These are phyloP conservation scores for Phytophthora rubi DNA, from an alignment of 352 stramenopile genomes.

Conservation along the genomic window DNA sequence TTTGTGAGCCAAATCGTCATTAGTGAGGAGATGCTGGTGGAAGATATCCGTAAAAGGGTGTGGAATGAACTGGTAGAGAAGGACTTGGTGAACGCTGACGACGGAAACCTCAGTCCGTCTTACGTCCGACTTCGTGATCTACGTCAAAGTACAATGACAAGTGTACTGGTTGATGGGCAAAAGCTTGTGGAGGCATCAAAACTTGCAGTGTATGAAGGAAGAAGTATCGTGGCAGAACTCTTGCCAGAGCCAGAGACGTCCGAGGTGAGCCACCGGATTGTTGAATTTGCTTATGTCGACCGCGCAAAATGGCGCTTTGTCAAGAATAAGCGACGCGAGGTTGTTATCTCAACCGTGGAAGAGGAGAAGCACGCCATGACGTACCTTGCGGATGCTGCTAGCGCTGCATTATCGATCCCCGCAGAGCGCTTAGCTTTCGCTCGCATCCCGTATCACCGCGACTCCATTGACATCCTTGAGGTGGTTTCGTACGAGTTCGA, in stretches of 20 bases:
- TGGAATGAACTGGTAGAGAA: slow-evolving; percentile 58
- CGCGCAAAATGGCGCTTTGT: slow-evolving; percentile 69
- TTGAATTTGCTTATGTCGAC: slow-evolving; percentile 77
- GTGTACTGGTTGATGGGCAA: slow-evolving; percentile 65
- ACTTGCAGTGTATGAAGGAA: slow-evolving; percentile 80
- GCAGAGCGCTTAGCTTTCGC: slow-evolving; percentile 61
- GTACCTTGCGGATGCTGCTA: slow-evolving; percentile 49
- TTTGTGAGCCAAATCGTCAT: slow-evolving; percentile 73
- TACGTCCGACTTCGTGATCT: slow-evolving; percentile 74
- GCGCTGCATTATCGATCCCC: slow-evolving; percentile 53
- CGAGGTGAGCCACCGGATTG: slow-evolving; percentile 56
- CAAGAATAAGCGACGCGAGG: slow-evolving; percentile 58
- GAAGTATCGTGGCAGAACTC: slow-evolving; percentile 78
- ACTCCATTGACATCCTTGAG: slow-evolving; percentile 80
- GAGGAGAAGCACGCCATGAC: slow-evolving; percentile 41
- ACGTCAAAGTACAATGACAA: slow-evolving; percentile 70
- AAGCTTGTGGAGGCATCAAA: slow-evolving; percentile 69
- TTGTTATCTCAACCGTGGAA: slow-evolving; percentile 51
- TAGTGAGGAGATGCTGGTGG: slow-evolving; percentile 76
- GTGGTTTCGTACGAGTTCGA: slow-evolving; percentile 61
- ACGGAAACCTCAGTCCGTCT: slow-evolving; percentile 35
- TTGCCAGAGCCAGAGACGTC: slow-evolving; percentile 56
- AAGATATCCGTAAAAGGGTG: slow-evolving; percentile 67
- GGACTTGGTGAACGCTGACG: slow-evolving; percentile 34
- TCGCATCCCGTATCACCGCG: slow-evolving; percentile 61